phyloP scores from a whole-genome alignment of 352 stramenopile species.

The Phytophthora foliorum region DNA sequence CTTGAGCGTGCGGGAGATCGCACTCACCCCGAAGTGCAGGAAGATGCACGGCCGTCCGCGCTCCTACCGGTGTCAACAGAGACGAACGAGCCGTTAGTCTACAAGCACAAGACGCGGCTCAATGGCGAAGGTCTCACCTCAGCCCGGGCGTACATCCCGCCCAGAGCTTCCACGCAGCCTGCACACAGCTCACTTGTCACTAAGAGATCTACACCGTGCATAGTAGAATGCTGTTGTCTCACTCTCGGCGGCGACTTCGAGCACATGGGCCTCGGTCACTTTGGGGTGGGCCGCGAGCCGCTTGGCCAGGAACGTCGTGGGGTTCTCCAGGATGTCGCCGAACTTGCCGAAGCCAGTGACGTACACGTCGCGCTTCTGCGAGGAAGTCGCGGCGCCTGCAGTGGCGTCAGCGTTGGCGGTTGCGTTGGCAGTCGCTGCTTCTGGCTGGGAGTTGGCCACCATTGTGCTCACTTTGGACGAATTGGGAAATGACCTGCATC shows the following conservation, averaged over 20 bases:
- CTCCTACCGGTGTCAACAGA: constrained; percentile 37
- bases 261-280: constrained; percentile 71
- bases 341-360: constrained; percentile 90
- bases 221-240: constrained; percentile 9
- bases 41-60: constrained; percentile 64
- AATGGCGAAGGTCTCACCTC: constrained; percentile 26
- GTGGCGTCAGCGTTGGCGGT: background rate
- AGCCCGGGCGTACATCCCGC: constrained; percentile 35
- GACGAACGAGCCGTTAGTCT: background rate
- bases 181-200: constrained; percentile 5
- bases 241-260: constrained; percentile 79
- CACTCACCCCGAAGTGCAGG: constrained; percentile 78
- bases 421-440: constrained; percentile 1
- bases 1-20: constrained; percentile 51
- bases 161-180: constrained; percentile 44
- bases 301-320: constrained; percentile 72
- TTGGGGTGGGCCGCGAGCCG: constrained; percentile 65
- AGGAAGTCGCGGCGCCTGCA: constrained; percentile 1
- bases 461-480: constrained; percentile 12
- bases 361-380: constrained; percentile 67
- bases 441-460: constrained; percentile 32
- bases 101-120: background rate
- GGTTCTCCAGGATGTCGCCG: constrained; percentile 83
- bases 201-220: background rate
- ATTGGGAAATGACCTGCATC: constrained; percentile 19